Evolutionary conservation across 2,329 filamentous ascomycete species (phyloP).

Genomic region (Drechslerella coelobrocha): DNA sequence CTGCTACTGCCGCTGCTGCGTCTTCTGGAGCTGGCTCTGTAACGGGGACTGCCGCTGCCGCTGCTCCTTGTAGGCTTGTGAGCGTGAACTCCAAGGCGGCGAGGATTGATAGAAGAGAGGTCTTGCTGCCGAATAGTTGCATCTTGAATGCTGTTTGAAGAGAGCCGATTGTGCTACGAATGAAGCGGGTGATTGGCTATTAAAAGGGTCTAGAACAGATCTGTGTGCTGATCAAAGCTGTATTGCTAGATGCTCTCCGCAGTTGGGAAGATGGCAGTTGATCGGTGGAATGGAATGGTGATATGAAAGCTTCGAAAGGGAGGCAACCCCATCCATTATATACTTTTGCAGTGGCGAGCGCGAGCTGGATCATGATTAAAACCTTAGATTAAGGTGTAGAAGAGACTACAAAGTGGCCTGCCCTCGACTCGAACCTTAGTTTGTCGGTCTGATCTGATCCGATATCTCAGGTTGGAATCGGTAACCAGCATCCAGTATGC

Average conservation of each 20-base stretch:
- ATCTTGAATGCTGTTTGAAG: slow-evolving; percentile 18
- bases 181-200: background rate
- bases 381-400: slow-evolving; percentile 2
- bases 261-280: slow-evolving; percentile 12
- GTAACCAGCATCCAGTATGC: too few relatives aligned
- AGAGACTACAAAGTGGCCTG: slow-evolving; percentile 17
- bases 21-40: slow-evolving; percentile 16
- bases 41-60: slow-evolving; percentile 20
- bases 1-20: background rate
- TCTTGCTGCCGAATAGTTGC: slow-evolving; percentile 35
- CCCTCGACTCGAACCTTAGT: slow-evolving; percentile 16
- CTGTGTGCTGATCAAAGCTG: slow-evolving; percentile 11
- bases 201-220: slow-evolving; percentile 10
- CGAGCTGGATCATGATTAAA: background rate
- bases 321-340: slow-evolving; percentile 20
- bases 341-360: slow-evolving; percentile 1
- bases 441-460: too few relatives aligned
- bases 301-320: slow-evolving; percentile 9
- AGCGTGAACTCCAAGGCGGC: slow-evolving; percentile 29
- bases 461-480: too few relatives aligned
- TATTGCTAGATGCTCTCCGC: slow-evolving; percentile 1
- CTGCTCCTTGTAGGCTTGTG: slow-evolving; percentile 14
- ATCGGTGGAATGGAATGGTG: slow-evolving; percentile 27
- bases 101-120: slow-evolving; percentile 28
- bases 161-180: background rate